These are phyloP conservation scores for Cerioporus squamosus DNA, from an alignment of 1,284 basidiomycete genomes.

Conservation along the genomic window DNA sequence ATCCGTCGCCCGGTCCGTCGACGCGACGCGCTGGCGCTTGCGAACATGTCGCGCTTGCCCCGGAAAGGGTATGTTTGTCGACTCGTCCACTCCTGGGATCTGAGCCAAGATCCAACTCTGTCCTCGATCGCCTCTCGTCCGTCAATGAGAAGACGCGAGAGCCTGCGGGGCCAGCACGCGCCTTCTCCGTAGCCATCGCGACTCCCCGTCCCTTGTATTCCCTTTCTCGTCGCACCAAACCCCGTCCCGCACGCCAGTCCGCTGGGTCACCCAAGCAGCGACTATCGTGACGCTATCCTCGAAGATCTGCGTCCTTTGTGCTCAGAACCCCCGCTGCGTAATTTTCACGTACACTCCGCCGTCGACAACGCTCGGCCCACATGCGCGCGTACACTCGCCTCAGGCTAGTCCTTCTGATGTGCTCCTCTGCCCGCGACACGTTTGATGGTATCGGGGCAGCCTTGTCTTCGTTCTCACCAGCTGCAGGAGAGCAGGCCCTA, in stretches of 20 bases:
- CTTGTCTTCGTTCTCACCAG: background rate
- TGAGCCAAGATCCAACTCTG: conserved; percentile 12
- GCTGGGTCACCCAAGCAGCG: background rate
- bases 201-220: conserved; percentile 25
- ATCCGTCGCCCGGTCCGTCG: no score
- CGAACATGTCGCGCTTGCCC: conserved; percentile 13
- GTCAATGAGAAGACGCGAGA: no score
- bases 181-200: conserved; percentile 25
- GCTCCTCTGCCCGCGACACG: conserved; percentile 1
- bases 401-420: conserved; percentile 16
- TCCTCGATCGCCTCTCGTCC: background rate
- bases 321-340: conserved; percentile 10
- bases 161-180: background rate
- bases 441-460: conserved; percentile 1
- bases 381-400: background rate
- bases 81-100: conserved; percentile 4
- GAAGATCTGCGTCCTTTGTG: conserved; percentile 15
- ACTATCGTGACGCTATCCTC: conserved; percentile 13
- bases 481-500: background rate
- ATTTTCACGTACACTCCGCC: background rate
- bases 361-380: conserved; percentile 2
- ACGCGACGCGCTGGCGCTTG: no score
- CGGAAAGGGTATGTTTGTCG: conserved; percentile 27
- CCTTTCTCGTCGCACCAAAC: conserved; percentile 2
- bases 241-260: background rate